Conservation (phyloP, 306 rosid species). For the Dalbergia oliveri region DNA sequence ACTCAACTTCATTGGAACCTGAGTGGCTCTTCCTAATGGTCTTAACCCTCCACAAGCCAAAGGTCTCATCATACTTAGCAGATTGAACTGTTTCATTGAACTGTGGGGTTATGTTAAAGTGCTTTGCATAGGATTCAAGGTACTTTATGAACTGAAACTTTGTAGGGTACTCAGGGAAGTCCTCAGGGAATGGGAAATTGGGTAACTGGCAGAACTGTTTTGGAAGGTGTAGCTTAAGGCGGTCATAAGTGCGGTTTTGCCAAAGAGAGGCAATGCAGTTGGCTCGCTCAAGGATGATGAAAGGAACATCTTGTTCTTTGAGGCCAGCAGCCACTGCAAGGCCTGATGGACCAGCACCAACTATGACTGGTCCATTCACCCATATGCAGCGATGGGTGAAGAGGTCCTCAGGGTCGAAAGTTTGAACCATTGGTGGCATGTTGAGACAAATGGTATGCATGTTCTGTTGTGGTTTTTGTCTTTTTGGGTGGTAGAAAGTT, state of each 20-base stretch:
- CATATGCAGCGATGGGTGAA: slow-evolving; percentile 66
- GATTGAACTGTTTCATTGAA: slow-evolving; percentile 93
- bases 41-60: slow-evolving; percentile 84
- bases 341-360: slow-evolving; percentile 95
- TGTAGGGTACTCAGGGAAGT: slow-evolving; percentile 85
- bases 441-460: slow-evolving; percentile 53
- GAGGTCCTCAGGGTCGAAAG: slow-evolving; percentile 52
- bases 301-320: slow-evolving; percentile 82
- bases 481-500: not conserved
- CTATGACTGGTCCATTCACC: slow-evolving; percentile 90
- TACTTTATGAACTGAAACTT: slow-evolving; percentile 82
- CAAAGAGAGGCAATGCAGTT: slow-evolving; percentile 94
- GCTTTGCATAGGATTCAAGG: slow-evolving; percentile 77
- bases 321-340: slow-evolving; percentile 86
- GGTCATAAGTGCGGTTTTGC: slow-evolving; percentile 80
- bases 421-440: slow-evolving; percentile 58
- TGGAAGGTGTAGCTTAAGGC: slow-evolving; percentile 95
- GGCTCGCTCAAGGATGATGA: slow-evolving; percentile 74
- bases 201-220: slow-evolving; percentile 87
- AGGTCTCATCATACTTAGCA: slow-evolving; percentile 84
- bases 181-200: slow-evolving; percentile 72
- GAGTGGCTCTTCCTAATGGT: slow-evolving; percentile 45
- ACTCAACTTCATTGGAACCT: slow-evolving; percentile 63
- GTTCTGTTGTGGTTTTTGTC: not conserved
- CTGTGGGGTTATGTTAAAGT: slow-evolving; percentile 72